phyloP scores from a whole-genome alignment of 179 eudicot genomes.

The Beta lomatogona region DNA sequence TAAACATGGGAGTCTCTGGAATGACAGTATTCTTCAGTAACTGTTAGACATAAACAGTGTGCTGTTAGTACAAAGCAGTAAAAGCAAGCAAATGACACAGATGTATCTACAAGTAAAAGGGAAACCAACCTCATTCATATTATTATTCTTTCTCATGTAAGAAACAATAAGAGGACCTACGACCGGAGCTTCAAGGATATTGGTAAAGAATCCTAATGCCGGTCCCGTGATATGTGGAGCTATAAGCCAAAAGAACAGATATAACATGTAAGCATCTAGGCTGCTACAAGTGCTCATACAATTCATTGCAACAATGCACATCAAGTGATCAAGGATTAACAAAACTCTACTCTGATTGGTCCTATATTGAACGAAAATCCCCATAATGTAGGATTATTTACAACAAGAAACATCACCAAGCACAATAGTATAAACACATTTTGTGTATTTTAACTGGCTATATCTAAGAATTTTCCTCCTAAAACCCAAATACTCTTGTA shows the following conservation, averaged over 20 bases:
- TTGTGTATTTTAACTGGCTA: neutral
- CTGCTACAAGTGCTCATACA: neutral
- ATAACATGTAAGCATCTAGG: neutral
- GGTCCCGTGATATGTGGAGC: slow-evolving; percentile 89
- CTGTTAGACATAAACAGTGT: slow-evolving; percentile 41
- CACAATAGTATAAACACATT: neutral
- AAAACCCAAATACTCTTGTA: neutral
- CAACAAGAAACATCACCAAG: slow-evolving; percentile 5
- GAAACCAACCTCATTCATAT: slow-evolving; percentile 57
- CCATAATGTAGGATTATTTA: neutral
- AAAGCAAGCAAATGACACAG: slow-evolving; percentile 9
- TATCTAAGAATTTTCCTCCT: neutral
- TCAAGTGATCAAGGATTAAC: neutral
- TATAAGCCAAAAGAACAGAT: slow-evolving; percentile 36
- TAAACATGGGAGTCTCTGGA: slow-evolving; percentile 94
- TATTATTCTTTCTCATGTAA: slow-evolving; percentile 74
- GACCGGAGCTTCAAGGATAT: slow-evolving; percentile 63
- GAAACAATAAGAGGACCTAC: slow-evolving; percentile 59
- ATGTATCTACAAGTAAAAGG: neutral
- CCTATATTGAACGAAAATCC: neutral
- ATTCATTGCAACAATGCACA: neutral
- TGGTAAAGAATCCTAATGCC: slow-evolving; percentile 52
- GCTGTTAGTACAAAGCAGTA: neutral
- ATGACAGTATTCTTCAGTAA: slow-evolving; percentile 74
- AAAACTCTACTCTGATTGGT: neutral